A percentile compares a stretch with the other conserved stretches of the same genome.
phyloP scores from a whole-genome alignment of 2,329 filamentous ascomycete species.

The Dothiorella sarmentorum region DNA sequence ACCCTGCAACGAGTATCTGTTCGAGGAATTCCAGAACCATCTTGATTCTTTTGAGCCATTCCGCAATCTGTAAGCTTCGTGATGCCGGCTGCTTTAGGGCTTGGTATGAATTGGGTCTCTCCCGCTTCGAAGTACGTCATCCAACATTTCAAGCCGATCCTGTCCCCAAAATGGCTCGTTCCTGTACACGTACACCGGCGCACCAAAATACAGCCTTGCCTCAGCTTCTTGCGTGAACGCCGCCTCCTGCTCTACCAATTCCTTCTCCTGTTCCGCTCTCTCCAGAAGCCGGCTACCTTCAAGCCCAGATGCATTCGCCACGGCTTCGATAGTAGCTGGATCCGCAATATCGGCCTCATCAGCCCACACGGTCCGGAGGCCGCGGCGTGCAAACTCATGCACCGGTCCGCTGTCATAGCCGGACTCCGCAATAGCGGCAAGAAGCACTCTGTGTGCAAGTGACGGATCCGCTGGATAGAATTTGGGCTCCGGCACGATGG shows the following conservation, averaged over 20 bases:
- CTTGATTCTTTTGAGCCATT: no score
- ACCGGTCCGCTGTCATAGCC: constrained; percentile 16
- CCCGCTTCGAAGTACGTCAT: constrained; percentile 26
- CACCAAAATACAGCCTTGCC: constrained; percentile 24
- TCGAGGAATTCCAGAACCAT: no score
- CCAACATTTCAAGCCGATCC: constrained; percentile 26
- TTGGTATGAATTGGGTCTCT: constrained; percentile 17
- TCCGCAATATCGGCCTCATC: constrained; percentile 18
- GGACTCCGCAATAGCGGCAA: constrained; percentile 23
- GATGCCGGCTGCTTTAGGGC: no score
- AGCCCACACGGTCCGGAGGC: constrained; percentile 19
- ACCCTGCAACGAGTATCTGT: no score
- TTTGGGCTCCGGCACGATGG: constrained; percentile 27
- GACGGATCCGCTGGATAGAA: constrained; percentile 26
- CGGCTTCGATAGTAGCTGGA: neutral
- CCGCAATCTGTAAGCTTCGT: no score
- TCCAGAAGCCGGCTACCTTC: neutral
- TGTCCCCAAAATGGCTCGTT: constrained; percentile 29
- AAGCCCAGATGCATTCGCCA: neutral
- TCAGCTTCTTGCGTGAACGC: constrained; percentile 21
- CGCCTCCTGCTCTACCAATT: neutral
- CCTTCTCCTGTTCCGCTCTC: constrained; percentile 12
- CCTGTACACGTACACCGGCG: constrained; percentile 24
- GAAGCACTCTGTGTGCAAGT: constrained; percentile 29
- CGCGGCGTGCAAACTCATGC: constrained; percentile 16